Conservation (phyloP, 805 yeast species). For the Kurtzmaniella cleridarum region DNA sequence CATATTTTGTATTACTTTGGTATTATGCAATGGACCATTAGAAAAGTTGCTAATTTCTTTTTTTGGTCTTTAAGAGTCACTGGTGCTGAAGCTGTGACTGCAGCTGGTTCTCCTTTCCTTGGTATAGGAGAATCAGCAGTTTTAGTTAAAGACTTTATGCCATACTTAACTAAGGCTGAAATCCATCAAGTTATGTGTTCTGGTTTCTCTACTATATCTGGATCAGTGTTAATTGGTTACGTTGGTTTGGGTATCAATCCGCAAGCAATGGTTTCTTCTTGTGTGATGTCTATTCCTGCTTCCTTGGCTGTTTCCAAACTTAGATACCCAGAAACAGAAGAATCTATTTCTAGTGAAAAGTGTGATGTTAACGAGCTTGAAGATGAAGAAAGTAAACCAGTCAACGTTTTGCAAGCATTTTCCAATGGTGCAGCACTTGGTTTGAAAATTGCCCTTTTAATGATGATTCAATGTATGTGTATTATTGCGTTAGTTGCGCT, state of each 20-base stretch:
- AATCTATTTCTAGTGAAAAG: constrained; percentile 45
- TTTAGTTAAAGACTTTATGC: constrained; percentile 53
- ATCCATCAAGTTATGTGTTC: constrained; percentile 58
- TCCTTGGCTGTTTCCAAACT: constrained; percentile 56
- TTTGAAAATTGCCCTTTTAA: constrained; percentile 49
- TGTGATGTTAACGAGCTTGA: constrained; percentile 37
- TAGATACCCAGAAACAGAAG: constrained; percentile 55
- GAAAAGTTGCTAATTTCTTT: constrained; percentile 52
- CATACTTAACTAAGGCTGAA: constrained; percentile 55
- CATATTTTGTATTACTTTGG: constrained; percentile 59
- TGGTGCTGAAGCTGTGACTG: constrained; percentile 63
- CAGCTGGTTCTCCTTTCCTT: constrained; percentile 62
- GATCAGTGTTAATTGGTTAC: constrained; percentile 58
- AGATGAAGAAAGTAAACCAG: constrained; percentile 28
- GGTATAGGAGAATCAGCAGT: constrained; percentile 66
- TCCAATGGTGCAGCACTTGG: constrained; percentile 57
- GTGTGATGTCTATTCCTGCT: constrained; percentile 67
- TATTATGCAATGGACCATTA: constrained; percentile 53
- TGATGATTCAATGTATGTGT: constrained; percentile 54
- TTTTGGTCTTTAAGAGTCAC: constrained; percentile 55
- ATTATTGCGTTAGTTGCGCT: constrained; percentile 56
- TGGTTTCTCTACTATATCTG: constrained; percentile 61
- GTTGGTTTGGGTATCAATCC: constrained; percentile 59
- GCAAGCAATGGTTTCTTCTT: constrained; percentile 58
- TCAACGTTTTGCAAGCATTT: constrained; percentile 53